Evolutionary conservation across 1,284 basidiomycete genomes (phyloP), one percentile per base, ranked within the genome.

Genomic region (Apiotrichum akiyoshidainum): DNA sequence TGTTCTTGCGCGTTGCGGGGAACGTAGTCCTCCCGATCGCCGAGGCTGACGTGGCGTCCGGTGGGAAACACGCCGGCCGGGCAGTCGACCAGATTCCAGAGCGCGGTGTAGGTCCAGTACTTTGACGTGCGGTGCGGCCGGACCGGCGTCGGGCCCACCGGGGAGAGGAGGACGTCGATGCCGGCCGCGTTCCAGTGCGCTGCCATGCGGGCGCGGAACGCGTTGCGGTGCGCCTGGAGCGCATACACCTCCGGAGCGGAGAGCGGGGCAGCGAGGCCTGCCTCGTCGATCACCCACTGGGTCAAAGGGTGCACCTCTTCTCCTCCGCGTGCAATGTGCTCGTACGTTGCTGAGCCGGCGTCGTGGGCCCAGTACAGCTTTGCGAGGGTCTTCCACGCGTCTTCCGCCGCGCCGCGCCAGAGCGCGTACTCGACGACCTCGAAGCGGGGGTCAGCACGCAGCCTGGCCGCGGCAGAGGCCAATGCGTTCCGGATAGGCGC

Each of bases 1-100:
- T 61, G 46, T 50, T 75, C 75, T 7, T 64, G 58, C 2, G 87
- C 86, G 5, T 68, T 57, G 1, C 76, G 68, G 19, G 75, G 78
- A 35, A 81, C 73, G 71, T 86, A 86, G 17, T 11, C 35, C 33
- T 64, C 61, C 12, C 52, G 57, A 46, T 69, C 77, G 61, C 80
- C 80, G 14, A 67, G 65, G 59, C 87, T 85, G n/a, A 85, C 85
- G 51, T 71, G 80, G 57, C 68, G 63, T 0, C 85, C 83, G 1
- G 86, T 86, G 0, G 90, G 90, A 60, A 92, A 82, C 7, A 84
- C 78, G n/a, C 84, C 79, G 1, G 83, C 81, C 0, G 87, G 81
- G 65, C 85, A 88, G 69, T 90, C 88, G 33, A 88, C 80, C 6
- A 81, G 71, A 68, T 89, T 90, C 82, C 83, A 89, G 46, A 84